Base-by-base conservation (phyloP, 2,329 filamentous ascomycete genomes). In the Didymella lethalis region DNA sequence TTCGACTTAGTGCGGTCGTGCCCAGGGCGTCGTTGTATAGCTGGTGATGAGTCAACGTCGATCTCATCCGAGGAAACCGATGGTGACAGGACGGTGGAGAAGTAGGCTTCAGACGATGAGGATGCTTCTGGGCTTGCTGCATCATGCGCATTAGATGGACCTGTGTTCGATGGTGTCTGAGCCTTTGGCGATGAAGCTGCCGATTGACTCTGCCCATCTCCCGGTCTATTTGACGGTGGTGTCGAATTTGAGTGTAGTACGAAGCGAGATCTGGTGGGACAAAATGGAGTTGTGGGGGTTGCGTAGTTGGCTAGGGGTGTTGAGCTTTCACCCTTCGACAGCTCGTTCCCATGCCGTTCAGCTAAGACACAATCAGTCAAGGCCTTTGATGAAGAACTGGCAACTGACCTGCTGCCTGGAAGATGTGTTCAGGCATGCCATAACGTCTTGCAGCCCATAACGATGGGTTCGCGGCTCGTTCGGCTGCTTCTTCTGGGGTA, bases 381-480 rank as follows among this genome's bases (percentile, higher is more conserved):
- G 6, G 29, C 26, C 29, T 7, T 31, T 41, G 3, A 18, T 18
- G 12, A 51, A 8, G 23, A 20, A n/a, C 20, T 23, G 20, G 20
- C 20, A 23, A 48, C 45, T 44, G 0, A 55, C 52, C 45, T 4
- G 52, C 52, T 26, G 45, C 45, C 5, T 18, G n/a, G 11, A 55
- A 55, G 14, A 55, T 43, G 16, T 48, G 29, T 16, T 55, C 45
- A 2, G 52, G 52, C 23, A 44, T 36, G 4, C 52, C 36, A 36
- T 55, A 55, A 4, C 52, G 44, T 23, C 18, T 41, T 12, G 45
- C 41, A 16, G 45, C 52, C 25, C 47, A 55, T 3, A 48, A n/a
- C 1, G 52, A 20, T 10, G 44, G 52, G 23, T 48, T 48, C 8
- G 25, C 18, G 8, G 32, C 28, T 43, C 52, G 45, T 28, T 55